Evolutionary conservation across 2,329 filamentous ascomycete genomes (phyloP), one percentile per base, ranked within the genome.

Genomic region (Coniochaeta ligniaria): DNA sequence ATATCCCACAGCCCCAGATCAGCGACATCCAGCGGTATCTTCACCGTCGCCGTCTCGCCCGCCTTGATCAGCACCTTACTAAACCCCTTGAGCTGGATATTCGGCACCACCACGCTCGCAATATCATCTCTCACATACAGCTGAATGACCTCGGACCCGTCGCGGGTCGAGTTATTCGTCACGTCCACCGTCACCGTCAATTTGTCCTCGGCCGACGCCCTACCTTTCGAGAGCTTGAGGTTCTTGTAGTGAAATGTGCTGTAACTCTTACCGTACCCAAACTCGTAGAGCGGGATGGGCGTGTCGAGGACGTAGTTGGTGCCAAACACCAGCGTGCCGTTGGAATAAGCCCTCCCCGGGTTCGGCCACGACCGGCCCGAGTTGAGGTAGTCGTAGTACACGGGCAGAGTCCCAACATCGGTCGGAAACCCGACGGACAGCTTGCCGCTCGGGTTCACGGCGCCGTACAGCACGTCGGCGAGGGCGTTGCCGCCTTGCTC

Each of bases 231-330:
- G 57, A 89, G 72, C 12, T 76, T 73, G 14, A 84, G 66, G 35
- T 83, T 79, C 11, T 78, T 79, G 60, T 91, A 82, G 14, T 83
- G 75, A 71, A 94, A 96, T 0, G 75, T 82, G 0, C 91, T 92
- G 76, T 95, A 96, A 58, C 87, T 90, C 1, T 97, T 81, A 0
- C 93, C 94, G 62, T 87, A 93, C 0, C 94, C 93, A 67, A 97
- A 97, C 55, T 91, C 89, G 70, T 88, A 97, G 1, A 90, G 87
- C 0, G 93, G 93, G 60, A 81, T 78, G 59, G 88, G 74, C 70
- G 89, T 90, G 77, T 96, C 92, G 66, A 97, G 93, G 73, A 92
- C 87, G 75, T 97, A 96, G 76, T 97, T 94, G 66, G 96, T 87
- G 70, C 93, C 92, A 0, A 96, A 75, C 0, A 91, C 91, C 70